Evolutionary conservation across 1,284 basidiomycete species (phyloP).

Genomic region (Takashimella tepidaria): DNA sequence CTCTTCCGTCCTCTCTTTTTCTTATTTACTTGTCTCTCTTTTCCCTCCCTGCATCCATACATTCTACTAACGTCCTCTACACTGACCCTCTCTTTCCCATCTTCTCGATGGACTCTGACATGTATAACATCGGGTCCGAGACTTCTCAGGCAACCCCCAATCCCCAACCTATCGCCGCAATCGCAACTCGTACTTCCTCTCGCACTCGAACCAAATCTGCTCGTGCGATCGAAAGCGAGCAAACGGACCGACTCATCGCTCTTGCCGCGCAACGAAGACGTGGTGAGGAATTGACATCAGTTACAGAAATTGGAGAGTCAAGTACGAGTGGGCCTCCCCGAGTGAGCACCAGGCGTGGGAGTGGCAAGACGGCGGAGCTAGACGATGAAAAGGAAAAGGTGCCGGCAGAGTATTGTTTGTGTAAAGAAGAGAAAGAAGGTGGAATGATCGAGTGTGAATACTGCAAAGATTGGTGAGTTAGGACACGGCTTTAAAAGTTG

Average conservation of each 20-base stretch:
- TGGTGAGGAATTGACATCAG: background rate
- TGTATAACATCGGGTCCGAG: too few relatives aligned
- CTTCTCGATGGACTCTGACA: too few relatives aligned
- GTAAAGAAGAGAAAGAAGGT: constrained; percentile 27
- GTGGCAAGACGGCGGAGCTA: constrained; percentile 15
- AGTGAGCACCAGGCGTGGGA: constrained; percentile 7
- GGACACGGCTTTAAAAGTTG: too few relatives aligned
- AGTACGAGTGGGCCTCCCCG: background rate
- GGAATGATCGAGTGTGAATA: constrained; percentile 45
- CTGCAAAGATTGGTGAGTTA: constrained; percentile 43
- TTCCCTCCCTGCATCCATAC: too few relatives aligned
- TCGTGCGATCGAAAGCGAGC: constrained; percentile 27
- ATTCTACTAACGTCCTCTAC: too few relatives aligned
- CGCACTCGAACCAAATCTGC: constrained; percentile 26
- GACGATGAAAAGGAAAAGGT: constrained; percentile 8
- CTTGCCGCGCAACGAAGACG: background rate
- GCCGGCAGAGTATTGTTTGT: constrained; percentile 32
- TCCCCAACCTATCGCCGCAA: background rate
- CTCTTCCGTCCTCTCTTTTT: too few relatives aligned
- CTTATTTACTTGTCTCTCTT: too few relatives aligned
- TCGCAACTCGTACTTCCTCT: constrained; percentile 16
- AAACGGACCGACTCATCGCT: constrained; percentile 21
- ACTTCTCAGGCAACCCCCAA: too few relatives aligned
- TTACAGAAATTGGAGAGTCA: background rate
- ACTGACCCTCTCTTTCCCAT: too few relatives aligned